These are phyloP conservation scores for Saposhnikovia divaricata DNA, from an alignment of 129 eudicot genomes.

Conservation along the genomic window DNA sequence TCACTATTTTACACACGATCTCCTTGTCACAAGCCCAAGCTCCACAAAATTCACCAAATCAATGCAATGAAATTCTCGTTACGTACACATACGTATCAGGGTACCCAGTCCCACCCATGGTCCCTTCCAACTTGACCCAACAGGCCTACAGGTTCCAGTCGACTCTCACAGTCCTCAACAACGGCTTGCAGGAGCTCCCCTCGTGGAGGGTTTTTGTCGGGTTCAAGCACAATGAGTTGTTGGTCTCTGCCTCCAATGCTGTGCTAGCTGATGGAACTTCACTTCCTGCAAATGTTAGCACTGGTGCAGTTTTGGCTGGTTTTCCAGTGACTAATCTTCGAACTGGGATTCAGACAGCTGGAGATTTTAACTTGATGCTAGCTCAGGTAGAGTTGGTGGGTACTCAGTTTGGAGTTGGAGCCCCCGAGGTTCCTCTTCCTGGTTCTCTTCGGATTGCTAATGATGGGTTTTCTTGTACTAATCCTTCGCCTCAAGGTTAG, in stretches of 20 bases:
- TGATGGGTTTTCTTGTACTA: conserved; percentile 52
- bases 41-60: neutral
- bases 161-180: conserved; percentile 39
- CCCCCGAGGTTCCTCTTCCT: conserved; percentile 39
- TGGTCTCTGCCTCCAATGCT: conserved; percentile 50
- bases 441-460: conserved; percentile 38
- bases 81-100: conserved; percentile 43
- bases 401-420: conserved; percentile 47
- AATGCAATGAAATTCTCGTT: conserved; percentile 44
- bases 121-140: conserved; percentile 19
- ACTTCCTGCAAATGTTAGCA: conserved; percentile 45
- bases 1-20: neutral
- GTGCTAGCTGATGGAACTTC: conserved; percentile 48
- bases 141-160: conserved; percentile 64
- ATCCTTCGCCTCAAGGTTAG: conserved; percentile 27
- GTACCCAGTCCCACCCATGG: conserved; percentile 30
- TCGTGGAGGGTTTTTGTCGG: conserved; percentile 63
- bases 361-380: conserved; percentile 46
- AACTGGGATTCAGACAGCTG: conserved; percentile 59
- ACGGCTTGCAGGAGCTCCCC: conserved; percentile 31
- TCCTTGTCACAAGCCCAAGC: conserved; percentile 31
- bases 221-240: conserved; percentile 44
- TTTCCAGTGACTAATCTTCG: conserved; percentile 47
- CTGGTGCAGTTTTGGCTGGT: conserved; percentile 46
- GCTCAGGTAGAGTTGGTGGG: conserved; percentile 52